Evolutionary conservation across 108 stramenopile species (phyloP).

Genomic region (Fragilaria radians): DNA sequence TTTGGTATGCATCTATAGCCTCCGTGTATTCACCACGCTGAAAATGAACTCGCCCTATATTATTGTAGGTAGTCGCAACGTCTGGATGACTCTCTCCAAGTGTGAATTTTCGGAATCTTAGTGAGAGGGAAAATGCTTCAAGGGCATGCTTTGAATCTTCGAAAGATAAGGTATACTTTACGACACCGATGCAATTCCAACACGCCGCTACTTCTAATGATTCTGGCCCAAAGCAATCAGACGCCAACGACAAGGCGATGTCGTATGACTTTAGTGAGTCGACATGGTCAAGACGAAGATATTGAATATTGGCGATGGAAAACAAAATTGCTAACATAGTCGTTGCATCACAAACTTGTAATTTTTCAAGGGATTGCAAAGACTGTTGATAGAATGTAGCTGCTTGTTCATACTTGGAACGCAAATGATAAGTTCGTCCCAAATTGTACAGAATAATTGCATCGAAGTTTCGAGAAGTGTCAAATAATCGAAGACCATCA

Average conservation of each 20-base stretch:
- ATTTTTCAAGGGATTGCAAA: slow-evolving; percentile 9
- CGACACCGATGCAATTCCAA: slow-evolving; percentile 45
- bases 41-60: slow-evolving; percentile 42
- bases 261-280: slow-evolving; percentile 27
- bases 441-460: slow-evolving; percentile 44
- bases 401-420: slow-evolving; percentile 24
- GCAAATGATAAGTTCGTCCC: slow-evolving; percentile 25
- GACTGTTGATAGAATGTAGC: slow-evolving; percentile 19
- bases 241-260: slow-evolving; percentile 17
- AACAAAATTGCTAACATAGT: slow-evolving; percentile 22
- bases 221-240: slow-evolving; percentile 17
- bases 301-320: slow-evolving; percentile 27
- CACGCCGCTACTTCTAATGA: slow-evolving; percentile 37
- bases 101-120: slow-evolving; percentile 17
- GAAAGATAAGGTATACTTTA: slow-evolving; percentile 28
- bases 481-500: slow-evolving; percentile 12
- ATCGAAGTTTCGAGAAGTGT: slow-evolving; percentile 11
- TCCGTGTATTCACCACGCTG: slow-evolving; percentile 24
- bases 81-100: slow-evolving; percentile 31
- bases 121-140: slow-evolving; percentile 13
- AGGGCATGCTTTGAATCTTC: slow-evolving; percentile 22
- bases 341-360: slow-evolving; percentile 7
- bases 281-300: slow-evolving; percentile 16
- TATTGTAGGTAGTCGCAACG: slow-evolving; percentile 50
- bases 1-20: slow-evolving; percentile 34